Conservation (phyloP, 2,329 filamentous ascomycete genomes). For the Apiospora pterosperma region DNA sequence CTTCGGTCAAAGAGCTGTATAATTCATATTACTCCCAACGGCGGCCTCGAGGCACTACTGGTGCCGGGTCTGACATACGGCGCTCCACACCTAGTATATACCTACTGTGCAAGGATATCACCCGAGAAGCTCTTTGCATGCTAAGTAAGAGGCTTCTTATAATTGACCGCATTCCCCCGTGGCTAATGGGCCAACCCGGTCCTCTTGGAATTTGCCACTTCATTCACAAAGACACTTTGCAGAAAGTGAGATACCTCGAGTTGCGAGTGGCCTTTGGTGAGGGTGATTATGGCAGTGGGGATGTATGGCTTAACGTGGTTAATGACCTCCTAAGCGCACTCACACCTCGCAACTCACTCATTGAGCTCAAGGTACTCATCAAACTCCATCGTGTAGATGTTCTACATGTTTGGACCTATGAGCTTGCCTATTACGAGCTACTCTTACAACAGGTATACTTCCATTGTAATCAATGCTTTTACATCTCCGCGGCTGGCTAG, state of each 20-base stretch:
- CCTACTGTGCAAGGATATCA: conserved; percentile 32
- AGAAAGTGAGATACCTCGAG: conserved; percentile 26
- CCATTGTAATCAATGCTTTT: background rate
- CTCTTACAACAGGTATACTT: conserved; percentile 18
- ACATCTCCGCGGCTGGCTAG: background rate
- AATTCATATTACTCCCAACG: conserved; percentile 25
- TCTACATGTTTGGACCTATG: conserved; percentile 16
- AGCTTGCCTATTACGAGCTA: conserved; percentile 18
- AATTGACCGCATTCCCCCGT: conserved; percentile 33
- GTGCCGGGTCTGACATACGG: background rate
- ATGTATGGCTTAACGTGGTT: conserved; percentile 24
- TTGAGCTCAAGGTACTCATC: conserved; percentile 26
- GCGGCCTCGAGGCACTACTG: conserved; percentile 4
- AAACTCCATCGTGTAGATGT: conserved; percentile 21
- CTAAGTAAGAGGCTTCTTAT: conserved; percentile 23
- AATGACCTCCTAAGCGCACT: conserved; percentile 23
- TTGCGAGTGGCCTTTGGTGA: conserved; percentile 28
- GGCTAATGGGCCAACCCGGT: conserved; percentile 20
- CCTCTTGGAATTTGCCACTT: conserved; percentile 26
- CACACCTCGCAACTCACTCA: conserved; percentile 21
- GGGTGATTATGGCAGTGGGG: conserved; percentile 18
- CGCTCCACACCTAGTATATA: conserved; percentile 29
- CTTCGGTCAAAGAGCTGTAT: conserved; percentile 25
- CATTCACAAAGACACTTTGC: conserved; percentile 27
- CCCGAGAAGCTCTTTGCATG: conserved; percentile 26